Evolutionary conservation across 2,329 filamentous ascomycete species (phyloP).

Genomic region (Magnaporthiopsis poae): DNA sequence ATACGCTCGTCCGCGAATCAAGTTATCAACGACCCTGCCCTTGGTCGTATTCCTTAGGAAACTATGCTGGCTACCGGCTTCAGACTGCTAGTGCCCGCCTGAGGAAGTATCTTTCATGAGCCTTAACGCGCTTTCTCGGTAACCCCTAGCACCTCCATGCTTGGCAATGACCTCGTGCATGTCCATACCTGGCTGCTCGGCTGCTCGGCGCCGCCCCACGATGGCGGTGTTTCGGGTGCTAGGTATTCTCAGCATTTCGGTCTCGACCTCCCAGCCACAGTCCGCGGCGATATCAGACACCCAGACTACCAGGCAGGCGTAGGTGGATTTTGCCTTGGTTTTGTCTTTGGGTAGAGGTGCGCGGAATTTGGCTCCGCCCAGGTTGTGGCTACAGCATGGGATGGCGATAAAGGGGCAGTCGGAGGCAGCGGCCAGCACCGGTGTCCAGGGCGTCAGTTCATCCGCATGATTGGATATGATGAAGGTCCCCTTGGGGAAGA

Average conservation of each 20-base stretch:
- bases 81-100: slow-evolving; percentile 10
- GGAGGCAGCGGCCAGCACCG: slow-evolving; percentile 68
- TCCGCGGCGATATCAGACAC: slow-evolving; percentile 58
- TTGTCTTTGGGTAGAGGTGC: slow-evolving; percentile 47
- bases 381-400: slow-evolving; percentile 85
- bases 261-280: slow-evolving; percentile 68
- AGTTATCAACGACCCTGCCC: neutral
- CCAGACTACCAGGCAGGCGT: slow-evolving; percentile 75
- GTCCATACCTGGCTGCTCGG: slow-evolving; percentile 24
- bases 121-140: slow-evolving; percentile 49
- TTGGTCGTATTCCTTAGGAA: neutral
- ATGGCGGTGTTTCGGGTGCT: slow-evolving; percentile 81
- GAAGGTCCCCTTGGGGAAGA: slow-evolving; percentile 67
- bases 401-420: slow-evolving; percentile 80
- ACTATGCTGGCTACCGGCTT: neutral
- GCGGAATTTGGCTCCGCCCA: slow-evolving; percentile 66
- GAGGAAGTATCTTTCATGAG: slow-evolving; percentile 42
- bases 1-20: neutral
- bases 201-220: slow-evolving; percentile 49
- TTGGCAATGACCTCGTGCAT: slow-evolving; percentile 35
- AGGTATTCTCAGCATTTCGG: slow-evolving; percentile 79
- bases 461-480: slow-evolving; percentile 96
- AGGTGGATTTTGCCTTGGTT: slow-evolving; percentile 54
- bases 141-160: slow-evolving; percentile 48
- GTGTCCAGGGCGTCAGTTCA: slow-evolving; percentile 92